Base-by-base conservation (phyloP, 108 stramenopile species). In the Fragilaria radians region DNA sequence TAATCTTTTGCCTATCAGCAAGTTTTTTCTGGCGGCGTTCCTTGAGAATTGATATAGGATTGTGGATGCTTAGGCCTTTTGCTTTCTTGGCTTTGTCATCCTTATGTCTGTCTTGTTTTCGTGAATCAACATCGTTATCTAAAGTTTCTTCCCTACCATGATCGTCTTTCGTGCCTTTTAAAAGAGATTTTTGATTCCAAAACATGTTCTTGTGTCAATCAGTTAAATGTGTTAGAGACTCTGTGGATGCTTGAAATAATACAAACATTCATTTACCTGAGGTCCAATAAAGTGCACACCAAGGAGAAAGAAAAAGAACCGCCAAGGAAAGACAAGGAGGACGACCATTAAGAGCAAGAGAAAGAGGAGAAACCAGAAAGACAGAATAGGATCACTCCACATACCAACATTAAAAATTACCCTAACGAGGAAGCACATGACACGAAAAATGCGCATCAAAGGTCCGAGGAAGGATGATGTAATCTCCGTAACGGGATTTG, bases 351-450 rank as follows among this genome's bases (percentile, higher is more conserved):
- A 28, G 18, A 83, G 62, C 31, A 70, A 71, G 2, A 77, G 42
- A 30, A 73, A 70, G 4, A 61, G 2, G 54, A 79, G 74, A 0
- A 79, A 32, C 78, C 78, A 83, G 46, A 80, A 83, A 2, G 89
- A 78, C 32, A 90, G 48, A 46, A 59, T 81, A 1, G 89, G 89
- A 67, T 90, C 89, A 52, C 74, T 79, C 89, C 85, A 86, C 3
- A 71, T 71, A 7, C 78, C 71, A 7, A 82, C 62, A 46, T 90
- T 85, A 67, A 83, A 90, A 1, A 45, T 34, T 29, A 85, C 68
- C 29, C 89, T 78, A 24, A 59, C 42, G 22, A 52, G 46, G 52
- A 62, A 77, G 1, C 79, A 48, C 25, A 57, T 49, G 59, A 83
- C 65, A 17, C 71, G 61, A 30, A 75, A 65, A 4, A 80, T 80